Conservation (phyloP, 2,329 filamentous ascomycete genomes). For the Sporothrix phasma region DNA sequence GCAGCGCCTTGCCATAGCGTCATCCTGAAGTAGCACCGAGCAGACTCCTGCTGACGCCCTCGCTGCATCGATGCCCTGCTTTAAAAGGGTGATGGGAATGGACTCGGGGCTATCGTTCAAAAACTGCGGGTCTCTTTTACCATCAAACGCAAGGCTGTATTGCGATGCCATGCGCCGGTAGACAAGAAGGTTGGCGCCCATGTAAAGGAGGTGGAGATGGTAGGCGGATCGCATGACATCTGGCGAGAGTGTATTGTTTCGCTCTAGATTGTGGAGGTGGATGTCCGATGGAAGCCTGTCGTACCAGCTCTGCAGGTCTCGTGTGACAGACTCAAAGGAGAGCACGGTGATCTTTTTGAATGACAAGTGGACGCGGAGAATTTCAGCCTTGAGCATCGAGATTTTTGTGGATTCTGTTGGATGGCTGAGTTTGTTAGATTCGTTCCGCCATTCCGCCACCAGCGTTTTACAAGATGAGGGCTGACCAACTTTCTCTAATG, state of each 20-base stretch:
- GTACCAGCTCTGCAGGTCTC: constrained; percentile 25
- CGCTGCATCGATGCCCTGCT: constrained; percentile 23
- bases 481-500: constrained; percentile 21
- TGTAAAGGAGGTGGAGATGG: constrained; percentile 27
- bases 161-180: constrained; percentile 26
- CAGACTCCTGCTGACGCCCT: constrained; percentile 23
- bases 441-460: too few species aligned
- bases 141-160: constrained; percentile 14
- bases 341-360: constrained; percentile 22
- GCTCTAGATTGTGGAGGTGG: constrained; percentile 17
- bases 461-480: not conserved
- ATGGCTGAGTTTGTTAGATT: constrained; percentile 19
- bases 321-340: constrained; percentile 23
- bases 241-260: constrained; percentile 8
- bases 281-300: constrained; percentile 21
- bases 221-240: constrained; percentile 21
- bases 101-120: constrained; percentile 3
- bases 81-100: constrained; percentile 5
- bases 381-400: constrained; percentile 24
- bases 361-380: constrained; percentile 24
- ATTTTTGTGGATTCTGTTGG: constrained; percentile 26
- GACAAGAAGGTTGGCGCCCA: constrained; percentile 25
- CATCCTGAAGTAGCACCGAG: constrained; percentile 19
- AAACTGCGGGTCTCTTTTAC: not conserved
- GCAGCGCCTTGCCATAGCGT: constrained; percentile 21